Evolutionary conservation across 169 alveolate genomes (phyloP), one percentile per base, ranked within the genome.

Genomic region (Plasmodium gonderi): DNA sequence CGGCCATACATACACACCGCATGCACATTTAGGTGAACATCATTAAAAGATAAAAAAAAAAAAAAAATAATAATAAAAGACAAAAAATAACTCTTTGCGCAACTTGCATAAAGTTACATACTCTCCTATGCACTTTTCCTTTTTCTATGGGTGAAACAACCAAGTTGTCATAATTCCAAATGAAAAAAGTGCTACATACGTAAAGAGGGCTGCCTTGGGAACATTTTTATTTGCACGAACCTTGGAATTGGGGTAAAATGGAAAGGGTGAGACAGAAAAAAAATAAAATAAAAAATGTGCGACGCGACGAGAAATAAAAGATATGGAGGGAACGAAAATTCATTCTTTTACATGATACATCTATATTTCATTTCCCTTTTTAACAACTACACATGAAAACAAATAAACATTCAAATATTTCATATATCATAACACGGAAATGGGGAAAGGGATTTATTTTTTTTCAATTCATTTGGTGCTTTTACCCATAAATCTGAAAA

Each of bases 401-500:
- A 29, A 9, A 29, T 33, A n/a, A n/a, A n/a, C n/a, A n/a, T n/a
- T n/a, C n/a, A n/a, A n/a, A n/a, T n/a, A n/a, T n/a, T 0, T 4
- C 26, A 31, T 29, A 9, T 38, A 11, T 31, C 38, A 29, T 12
- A 20, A 31, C 45, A 33, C 3, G 45, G 8, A 26, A 31, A 7
- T 38, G 26, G 40, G 79, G 54, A 1, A 36, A 33, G 9, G n/a
- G 51, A 12, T 9, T 9, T 36, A 29, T 12, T 45, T 38, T 45
- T 31, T 6, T 31, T 54, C 31, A 29, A 38, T 14, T 85, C 29
- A 36, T 29, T n/a, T 51, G 1, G 31, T 40, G 8, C 45, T 90
- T 96, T 96, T 44, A 96, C 97, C 97, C 97, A 96, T 75, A 95
- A 47, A 78, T 96, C 97, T 2, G 96, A 54, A 54, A 96, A 96